A percentile compares a stretch with the other conserved stretches of the same genome.
Conservation (phyloP, 2,329 filamentous ascomycete genomes). For the Xylariaceae sp. region DNA sequence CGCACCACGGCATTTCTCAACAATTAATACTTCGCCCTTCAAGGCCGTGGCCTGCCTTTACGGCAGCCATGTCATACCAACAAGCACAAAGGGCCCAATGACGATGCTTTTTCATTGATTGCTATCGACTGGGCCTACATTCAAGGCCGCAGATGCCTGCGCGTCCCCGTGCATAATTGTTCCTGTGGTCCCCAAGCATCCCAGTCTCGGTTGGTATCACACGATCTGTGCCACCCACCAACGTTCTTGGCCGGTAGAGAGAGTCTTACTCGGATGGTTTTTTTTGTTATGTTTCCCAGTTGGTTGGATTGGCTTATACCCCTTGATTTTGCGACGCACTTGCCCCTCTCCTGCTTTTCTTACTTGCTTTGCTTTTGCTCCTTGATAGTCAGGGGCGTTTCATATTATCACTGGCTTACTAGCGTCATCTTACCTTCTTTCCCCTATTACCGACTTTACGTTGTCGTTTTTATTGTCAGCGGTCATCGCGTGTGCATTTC, state of each 20-base stretch:
- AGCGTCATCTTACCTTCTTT: not conserved
- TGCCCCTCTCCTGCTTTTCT: not conserved
- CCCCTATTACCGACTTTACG: not conserved
- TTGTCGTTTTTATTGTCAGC: no score
- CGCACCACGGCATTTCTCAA: not conserved
- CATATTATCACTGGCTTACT: not conserved
- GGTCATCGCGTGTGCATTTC: not conserved
- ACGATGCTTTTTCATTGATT: not conserved
- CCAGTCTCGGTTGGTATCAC: not conserved
- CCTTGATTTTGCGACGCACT: not conserved
- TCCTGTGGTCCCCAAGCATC: not conserved
- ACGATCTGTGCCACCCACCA: not conserved
- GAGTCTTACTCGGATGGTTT: not conserved
- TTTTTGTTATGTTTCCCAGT: not conserved
- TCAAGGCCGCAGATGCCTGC: not conserved
- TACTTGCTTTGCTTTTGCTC: not conserved
- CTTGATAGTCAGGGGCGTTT: no score
- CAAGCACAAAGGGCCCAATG: not conserved
- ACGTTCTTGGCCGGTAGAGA: not conserved
- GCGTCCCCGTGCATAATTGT: not conserved
- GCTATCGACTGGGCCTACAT: not conserved
- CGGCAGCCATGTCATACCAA: not conserved
- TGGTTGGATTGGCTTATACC: not conserved
- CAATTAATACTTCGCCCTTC: not conserved
- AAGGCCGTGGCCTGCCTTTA: no score